Evolutionary conservation across 2,329 filamentous ascomycete genomes (phyloP).

Genomic region (Arthrinium phaeospermum): DNA sequence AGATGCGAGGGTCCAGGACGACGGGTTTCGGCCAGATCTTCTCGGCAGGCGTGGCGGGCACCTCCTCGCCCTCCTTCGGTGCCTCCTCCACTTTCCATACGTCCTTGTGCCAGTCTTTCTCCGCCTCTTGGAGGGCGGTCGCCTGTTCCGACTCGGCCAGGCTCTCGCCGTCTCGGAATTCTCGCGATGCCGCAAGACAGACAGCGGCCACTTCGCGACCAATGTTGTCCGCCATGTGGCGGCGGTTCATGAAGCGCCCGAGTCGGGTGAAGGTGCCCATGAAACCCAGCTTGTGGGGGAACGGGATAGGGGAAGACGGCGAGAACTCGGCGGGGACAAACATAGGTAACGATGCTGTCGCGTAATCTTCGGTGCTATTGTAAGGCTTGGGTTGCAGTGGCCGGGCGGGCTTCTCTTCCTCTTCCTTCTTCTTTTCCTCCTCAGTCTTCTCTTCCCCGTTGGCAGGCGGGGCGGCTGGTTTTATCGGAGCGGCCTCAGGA

Average conservation of each 20-base stretch:
- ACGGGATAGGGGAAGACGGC: slow-evolving; percentile 73
- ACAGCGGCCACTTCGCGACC: slow-evolving; percentile 87
- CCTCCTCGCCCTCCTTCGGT: slow-evolving; percentile 39
- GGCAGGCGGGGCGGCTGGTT: slow-evolving; percentile 25
- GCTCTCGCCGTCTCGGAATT: slow-evolving; percentile 51
- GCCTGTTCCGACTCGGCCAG: slow-evolving; percentile 63
- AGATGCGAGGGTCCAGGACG: slow-evolving; percentile 77
- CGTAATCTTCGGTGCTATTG: slow-evolving; percentile 76
- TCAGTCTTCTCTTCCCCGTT: slow-evolving; percentile 48
- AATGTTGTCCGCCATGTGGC: slow-evolving; percentile 83
- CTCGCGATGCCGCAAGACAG: slow-evolving; percentile 68
- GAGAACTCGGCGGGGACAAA: slow-evolving; percentile 74
- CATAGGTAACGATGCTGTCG: slow-evolving; percentile 66
- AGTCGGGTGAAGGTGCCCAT: slow-evolving; percentile 86
- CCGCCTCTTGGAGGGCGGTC: slow-evolving; percentile 70
- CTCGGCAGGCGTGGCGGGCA: slow-evolving; percentile 48
- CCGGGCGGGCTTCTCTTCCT: slow-evolving; percentile 61
- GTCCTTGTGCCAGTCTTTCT: slow-evolving; percentile 85
- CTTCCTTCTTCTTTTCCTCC: slow-evolving; percentile 45
- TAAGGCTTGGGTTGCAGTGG: slow-evolving; percentile 73
- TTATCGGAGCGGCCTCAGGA: neutral
- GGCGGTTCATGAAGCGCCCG: slow-evolving; percentile 85
- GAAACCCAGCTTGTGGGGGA: slow-evolving; percentile 93
- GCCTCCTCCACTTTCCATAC: slow-evolving; percentile 63
- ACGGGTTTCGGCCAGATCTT: slow-evolving; percentile 78